Percentiles rank a stretch among this genome's conserved stretches.
Conservation (phyloP, 2,329 filamentous ascomycete genomes). For the Moelleriella libera region DNA sequence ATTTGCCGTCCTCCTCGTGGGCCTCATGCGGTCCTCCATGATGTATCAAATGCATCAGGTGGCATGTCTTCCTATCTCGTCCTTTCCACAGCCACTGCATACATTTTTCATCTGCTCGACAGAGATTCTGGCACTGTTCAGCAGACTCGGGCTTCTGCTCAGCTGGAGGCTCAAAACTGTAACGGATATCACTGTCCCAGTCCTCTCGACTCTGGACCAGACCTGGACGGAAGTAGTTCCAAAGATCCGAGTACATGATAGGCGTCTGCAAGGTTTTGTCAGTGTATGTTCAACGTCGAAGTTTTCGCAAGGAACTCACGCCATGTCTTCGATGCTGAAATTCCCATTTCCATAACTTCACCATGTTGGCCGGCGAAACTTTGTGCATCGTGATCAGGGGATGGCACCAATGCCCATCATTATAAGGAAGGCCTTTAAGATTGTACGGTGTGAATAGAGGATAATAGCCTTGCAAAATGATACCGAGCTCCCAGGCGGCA, state of each 20-base stretch:
- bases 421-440: conserved; percentile 2
- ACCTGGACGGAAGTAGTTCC: conserved; percentile 20
- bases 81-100: conserved; percentile 16
- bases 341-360: conserved; percentile 18
- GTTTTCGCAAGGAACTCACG: conserved; percentile 11
- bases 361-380: conserved; percentile 3
- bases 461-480: conserved; percentile 5
- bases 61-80: conserved; percentile 12
- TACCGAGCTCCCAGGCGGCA: conserved; percentile 1
- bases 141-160: conserved; percentile 13
- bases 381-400: conserved; percentile 7
- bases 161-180: conserved; percentile 10
- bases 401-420: conserved; percentile 5
- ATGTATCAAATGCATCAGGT: conserved; percentile 13
- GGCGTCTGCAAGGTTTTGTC: conserved; percentile 12
- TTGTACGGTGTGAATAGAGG: conserved; percentile 6
- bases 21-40: conserved; percentile 10
- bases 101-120: conserved; percentile 10
- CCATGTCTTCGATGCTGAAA: conserved; percentile 4
- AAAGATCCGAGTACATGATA: conserved; percentile 21
- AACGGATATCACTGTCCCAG: conserved; percentile 17
- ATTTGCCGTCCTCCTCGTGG: conserved; percentile 6
- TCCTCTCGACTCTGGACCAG: conserved; percentile 8
- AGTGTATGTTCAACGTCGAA: conserved; percentile 3
- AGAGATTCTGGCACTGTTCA: conserved; percentile 12